These are phyloP conservation scores for Friedmanniomyces endolithicus DNA, from an alignment of 495 filamentous ascomycete genomes.

Conservation along the genomic window DNA sequence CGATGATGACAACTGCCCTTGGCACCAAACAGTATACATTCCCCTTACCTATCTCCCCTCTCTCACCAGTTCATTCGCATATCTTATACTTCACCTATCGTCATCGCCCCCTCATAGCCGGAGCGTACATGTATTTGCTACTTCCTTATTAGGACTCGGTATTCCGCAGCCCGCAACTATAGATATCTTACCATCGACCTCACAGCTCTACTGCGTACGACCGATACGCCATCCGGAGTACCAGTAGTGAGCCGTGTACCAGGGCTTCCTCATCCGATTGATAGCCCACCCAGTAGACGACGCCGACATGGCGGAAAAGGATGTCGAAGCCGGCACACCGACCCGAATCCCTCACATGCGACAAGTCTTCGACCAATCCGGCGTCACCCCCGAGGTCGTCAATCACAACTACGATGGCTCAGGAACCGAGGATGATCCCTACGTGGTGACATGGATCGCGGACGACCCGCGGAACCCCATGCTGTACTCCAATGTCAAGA, in stretches of 20 bases:
- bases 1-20: neutral
- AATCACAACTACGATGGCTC: constrained; percentile 51
- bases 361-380: constrained; percentile 41
- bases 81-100: neutral
- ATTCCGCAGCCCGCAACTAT: no score
- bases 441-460: constrained; percentile 59
- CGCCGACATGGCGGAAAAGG: constrained; percentile 15
- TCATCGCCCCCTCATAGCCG: neutral
- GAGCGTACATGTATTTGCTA: no score
- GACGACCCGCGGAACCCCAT: constrained; percentile 62
- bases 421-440: constrained; percentile 64
- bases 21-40: neutral
- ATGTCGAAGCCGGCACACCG: constrained; percentile 24
- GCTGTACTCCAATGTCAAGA: constrained; percentile 45
- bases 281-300: no score
- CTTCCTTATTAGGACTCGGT: no score
- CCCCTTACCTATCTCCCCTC: no score
- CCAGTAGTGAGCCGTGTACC: no score
- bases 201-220: no score
- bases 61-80: no score
- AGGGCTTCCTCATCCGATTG: no score
- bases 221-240: no score
- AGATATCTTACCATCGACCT: no score
- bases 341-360: constrained; percentile 23
- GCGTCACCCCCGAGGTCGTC: constrained; percentile 44